phyloP scores from a whole-genome alignment of 2,329 filamentous ascomycete genomes.

The Alternaria conjuncta region DNA sequence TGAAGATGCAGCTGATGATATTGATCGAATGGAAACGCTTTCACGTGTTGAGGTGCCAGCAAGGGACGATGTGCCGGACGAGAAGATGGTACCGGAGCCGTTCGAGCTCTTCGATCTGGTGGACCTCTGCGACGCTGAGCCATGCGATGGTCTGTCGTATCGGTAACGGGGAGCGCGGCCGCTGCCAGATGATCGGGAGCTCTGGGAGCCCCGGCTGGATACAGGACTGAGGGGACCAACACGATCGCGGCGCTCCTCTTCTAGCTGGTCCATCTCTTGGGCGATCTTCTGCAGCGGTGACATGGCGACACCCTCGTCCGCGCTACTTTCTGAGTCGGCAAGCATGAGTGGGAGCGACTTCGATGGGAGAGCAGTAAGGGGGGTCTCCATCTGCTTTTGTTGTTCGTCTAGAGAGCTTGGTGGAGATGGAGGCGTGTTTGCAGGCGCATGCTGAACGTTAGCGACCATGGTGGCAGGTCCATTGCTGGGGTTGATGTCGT shows the following conservation, averaged over 20 bases:
- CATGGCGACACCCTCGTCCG: slow-evolving; percentile 66
- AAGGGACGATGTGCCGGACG: slow-evolving; percentile 65
- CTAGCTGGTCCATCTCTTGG: slow-evolving; percentile 70
- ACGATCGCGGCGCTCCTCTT: slow-evolving; percentile 65
- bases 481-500: slow-evolving; percentile 77
- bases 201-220: slow-evolving; percentile 69
- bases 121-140: slow-evolving; percentile 23
- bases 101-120: slow-evolving; percentile 39
- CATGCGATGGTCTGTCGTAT: slow-evolving; percentile 52
- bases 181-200: slow-evolving; percentile 60
- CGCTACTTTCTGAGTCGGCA: slow-evolving; percentile 68
- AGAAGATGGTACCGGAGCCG: slow-evolving; percentile 69
- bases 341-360: slow-evolving; percentile 42
- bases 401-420: slow-evolving; percentile 81
- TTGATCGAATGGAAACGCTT: slow-evolving; percentile 62
- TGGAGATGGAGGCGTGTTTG: slow-evolving; percentile 78
- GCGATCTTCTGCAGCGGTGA: slow-evolving; percentile 78
- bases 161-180: slow-evolving; percentile 54
- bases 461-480: slow-evolving; percentile 75
- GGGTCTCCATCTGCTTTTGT: slow-evolving; percentile 51
- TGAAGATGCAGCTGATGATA: slow-evolving; percentile 57
- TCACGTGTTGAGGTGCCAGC: slow-evolving; percentile 52
- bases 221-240: slow-evolving; percentile 71
- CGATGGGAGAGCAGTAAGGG: slow-evolving; percentile 38
- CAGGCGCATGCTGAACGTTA: slow-evolving; percentile 84